These are phyloP conservation scores for Colletotrichum neosansevieriae DNA, from an alignment of 2,329 filamentous ascomycete species.

Conservation along the genomic window DNA sequence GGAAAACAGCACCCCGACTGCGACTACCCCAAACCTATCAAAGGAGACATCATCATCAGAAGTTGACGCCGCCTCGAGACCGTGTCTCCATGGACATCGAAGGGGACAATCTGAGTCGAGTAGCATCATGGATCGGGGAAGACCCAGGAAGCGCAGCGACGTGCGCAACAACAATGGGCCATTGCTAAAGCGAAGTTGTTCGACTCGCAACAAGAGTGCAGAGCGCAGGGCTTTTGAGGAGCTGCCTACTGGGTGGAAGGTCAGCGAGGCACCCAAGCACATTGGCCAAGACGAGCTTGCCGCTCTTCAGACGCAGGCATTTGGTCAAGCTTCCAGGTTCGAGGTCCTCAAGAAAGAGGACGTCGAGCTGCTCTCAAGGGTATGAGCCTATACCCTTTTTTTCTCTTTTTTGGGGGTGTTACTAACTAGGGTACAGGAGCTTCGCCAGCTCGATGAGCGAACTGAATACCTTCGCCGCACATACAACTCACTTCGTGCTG, in stretches of 20 bases:
- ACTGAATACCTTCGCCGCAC: slow-evolving; percentile 83
- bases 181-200: slow-evolving; percentile 53
- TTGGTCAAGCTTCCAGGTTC: slow-evolving; percentile 72
- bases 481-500: slow-evolving; percentile 79
- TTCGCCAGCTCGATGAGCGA: slow-evolving; percentile 80
- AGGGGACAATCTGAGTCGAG: slow-evolving; percentile 69
- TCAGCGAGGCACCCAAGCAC: slow-evolving; percentile 62
- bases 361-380: slow-evolving; percentile 74
- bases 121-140: slow-evolving; percentile 71
- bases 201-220: slow-evolving; percentile 53
- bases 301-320: slow-evolving; percentile 69
- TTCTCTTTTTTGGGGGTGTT: not conserved
- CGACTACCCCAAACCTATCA: slow-evolving; percentile 47
- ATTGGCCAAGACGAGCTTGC: slow-evolving; percentile 63
- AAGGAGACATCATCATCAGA: slow-evolving; percentile 48
- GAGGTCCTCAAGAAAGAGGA: slow-evolving; percentile 73
- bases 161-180: slow-evolving; percentile 52
- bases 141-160: slow-evolving; percentile 67
- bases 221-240: slow-evolving; percentile 71
- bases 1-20: slow-evolving; percentile 50
- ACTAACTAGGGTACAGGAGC: slow-evolving; percentile 64
- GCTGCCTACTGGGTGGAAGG: slow-evolving; percentile 69
- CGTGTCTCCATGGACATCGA: slow-evolving; percentile 55
- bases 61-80: slow-evolving; percentile 47
- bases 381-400: slow-evolving; percentile 48